phyloP scores from a whole-genome alignment of 768 basidiomycete species.

The Tylopilus sp. region DNA sequence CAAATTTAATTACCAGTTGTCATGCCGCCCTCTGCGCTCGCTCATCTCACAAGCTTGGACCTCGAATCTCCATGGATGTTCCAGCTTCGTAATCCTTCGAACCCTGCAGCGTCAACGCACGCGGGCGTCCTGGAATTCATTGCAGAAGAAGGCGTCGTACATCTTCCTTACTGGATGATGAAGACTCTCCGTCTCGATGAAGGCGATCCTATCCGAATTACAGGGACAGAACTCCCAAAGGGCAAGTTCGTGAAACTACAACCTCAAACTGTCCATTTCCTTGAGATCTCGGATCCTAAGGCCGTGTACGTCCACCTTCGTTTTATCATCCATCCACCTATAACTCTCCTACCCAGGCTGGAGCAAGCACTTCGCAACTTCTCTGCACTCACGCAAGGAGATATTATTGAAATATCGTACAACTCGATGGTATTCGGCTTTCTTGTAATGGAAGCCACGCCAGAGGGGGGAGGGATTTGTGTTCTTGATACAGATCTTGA shows the following conservation, averaged over 20 bases:
- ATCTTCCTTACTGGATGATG: constrained; percentile 99
- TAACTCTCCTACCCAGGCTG: constrained; percentile 49
- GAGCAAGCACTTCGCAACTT: constrained; percentile 95
- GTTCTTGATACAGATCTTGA: constrained; percentile 96
- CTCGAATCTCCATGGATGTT: constrained; percentile 95
- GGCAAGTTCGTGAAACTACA: constrained; percentile 97
- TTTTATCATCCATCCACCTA: not conserved
- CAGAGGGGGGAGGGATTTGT: constrained; percentile 83
- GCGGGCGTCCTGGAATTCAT: constrained; percentile 99
- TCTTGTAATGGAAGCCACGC: constrained; percentile 90
- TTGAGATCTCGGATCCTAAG: constrained; percentile 96
- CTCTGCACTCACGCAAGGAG: constrained; percentile 86
- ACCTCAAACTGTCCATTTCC: constrained; percentile 90
- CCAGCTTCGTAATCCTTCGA: constrained; percentile 86
- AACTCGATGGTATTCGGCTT: constrained; percentile 94
- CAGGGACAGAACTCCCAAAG: constrained; percentile 82
- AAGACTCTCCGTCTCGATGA: constrained; percentile 89
- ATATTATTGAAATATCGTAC: constrained; percentile 98
- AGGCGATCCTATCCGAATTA: constrained; percentile 93
- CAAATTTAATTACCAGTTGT: constrained; percentile 57
- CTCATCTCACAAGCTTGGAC: constrained; percentile 82
- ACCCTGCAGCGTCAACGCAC: constrained; percentile 82
- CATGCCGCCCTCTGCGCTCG: constrained; percentile 95
- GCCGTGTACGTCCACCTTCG: constrained; percentile 71
- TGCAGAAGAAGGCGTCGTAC: constrained; percentile 91